Evolutionary conservation across 495 filamentous ascomycete genomes (phyloP).

Genomic region (Tuber microsphaerosporum): DNA sequence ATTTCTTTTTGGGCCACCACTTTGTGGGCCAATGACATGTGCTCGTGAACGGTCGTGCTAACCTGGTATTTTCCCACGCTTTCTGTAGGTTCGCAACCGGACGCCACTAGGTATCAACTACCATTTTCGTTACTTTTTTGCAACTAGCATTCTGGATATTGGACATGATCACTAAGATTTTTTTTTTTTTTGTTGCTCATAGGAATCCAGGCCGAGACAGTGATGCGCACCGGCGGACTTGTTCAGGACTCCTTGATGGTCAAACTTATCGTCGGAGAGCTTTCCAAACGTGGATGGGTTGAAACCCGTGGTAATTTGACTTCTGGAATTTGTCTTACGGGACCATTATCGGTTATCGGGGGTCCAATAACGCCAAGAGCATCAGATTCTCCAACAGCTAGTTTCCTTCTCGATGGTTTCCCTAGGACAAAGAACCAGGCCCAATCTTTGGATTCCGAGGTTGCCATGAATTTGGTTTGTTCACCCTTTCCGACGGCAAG

Average conservation of each 20-base stretch:
- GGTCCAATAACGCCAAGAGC: constrained; percentile 29
- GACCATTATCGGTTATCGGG: constrained; percentile 31
- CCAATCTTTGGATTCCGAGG: constrained; percentile 61
- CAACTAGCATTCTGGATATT: neutral
- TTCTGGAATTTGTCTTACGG: constrained; percentile 41
- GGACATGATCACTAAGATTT: constrained; percentile 14
- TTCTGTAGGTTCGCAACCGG: constrained; percentile 55
- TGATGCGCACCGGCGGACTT: constrained; percentile 75
- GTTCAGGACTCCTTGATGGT: constrained; percentile 88
- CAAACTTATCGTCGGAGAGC: constrained; percentile 79
- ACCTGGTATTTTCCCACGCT: neutral
- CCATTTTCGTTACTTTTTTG: neutral
- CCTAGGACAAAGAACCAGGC: constrained; percentile 82
- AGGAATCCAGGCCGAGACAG: constrained; percentile 82
- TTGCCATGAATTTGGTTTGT: constrained; percentile 88
- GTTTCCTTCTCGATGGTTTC: constrained; percentile 94
- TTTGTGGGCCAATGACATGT: constrained; percentile 11
- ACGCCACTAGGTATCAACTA: constrained; percentile 66
- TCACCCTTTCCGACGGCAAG: constrained; percentile 44
- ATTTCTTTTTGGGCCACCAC: constrained; percentile 8
- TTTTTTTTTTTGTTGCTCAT: neutral
- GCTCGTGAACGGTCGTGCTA: constrained; percentile 8
- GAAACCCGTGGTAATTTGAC: constrained; percentile 42
- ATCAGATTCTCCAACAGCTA: constrained; percentile 66
- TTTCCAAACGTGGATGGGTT: constrained; percentile 77